phyloP scores from a whole-genome alignment of 495 filamentous ascomycete genomes.

The Neurospora sp. region DNA sequence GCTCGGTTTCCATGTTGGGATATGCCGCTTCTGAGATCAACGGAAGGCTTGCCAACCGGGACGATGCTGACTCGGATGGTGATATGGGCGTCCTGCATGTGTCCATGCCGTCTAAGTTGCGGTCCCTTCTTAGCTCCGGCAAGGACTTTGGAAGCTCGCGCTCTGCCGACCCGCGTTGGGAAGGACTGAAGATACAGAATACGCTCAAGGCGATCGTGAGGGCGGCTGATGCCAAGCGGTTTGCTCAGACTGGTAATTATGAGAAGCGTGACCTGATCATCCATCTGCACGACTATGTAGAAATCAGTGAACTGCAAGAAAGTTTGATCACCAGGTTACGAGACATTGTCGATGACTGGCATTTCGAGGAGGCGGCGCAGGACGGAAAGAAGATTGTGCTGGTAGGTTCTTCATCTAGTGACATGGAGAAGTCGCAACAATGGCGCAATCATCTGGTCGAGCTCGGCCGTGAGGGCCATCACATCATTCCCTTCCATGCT shows the following conservation, averaged over 20 bases:
- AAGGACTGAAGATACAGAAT: constrained; percentile 32
- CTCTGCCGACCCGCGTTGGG: constrained; percentile 27
- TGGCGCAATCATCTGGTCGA: constrained; percentile 23
- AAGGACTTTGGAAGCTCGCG: neutral
- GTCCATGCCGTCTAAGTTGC: constrained; percentile 13
- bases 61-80: constrained; percentile 6
- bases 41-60: constrained; percentile 18
- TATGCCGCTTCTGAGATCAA: constrained; percentile 48
- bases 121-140: constrained; percentile 10
- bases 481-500: constrained; percentile 21
- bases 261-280: constrained; percentile 45
- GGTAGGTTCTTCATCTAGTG: constrained; percentile 53
- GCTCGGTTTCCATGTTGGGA: constrained; percentile 46
- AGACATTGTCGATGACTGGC: constrained; percentile 58
- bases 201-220: constrained; percentile 30
- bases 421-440: constrained; percentile 19
- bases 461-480: constrained; percentile 20
- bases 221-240: constrained; percentile 18
- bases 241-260: neutral
- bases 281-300: constrained; percentile 70
- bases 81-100: constrained; percentile 14
- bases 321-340: constrained; percentile 58
- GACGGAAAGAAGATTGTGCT: constrained; percentile 62
- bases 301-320: constrained; percentile 52
- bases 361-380: constrained; percentile 10